Base-by-base conservation (phyloP, 1,284 basidiomycete genomes). In the Cystobasidium pallidum region DNA sequence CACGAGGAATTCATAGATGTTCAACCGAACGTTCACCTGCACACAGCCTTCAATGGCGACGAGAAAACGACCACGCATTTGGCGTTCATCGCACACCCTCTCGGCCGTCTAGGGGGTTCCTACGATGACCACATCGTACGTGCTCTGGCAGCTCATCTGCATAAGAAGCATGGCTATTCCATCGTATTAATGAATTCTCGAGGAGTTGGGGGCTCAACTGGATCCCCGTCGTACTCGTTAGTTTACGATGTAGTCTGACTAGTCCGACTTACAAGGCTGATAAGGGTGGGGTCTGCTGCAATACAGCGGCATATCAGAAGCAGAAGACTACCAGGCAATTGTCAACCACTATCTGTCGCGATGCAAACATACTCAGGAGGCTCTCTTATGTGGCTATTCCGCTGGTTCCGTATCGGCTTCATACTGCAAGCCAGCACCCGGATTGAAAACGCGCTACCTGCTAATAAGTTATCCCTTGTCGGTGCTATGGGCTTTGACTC, bases 391-490 rank as follows among this genome's bases (percentile, higher is more conserved):
- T 39, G 63, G 72, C 62, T 74, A 92, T 80, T 92, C 91, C 3
- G 83, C 90, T 83, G 91, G 91, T 2, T 86, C 88, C 1, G 83
- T 92, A 28, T 86, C 89, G 41, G 85, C 86, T 0, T 89, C 88
- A 2, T 80, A 88, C 65, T 86, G 86, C 72, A 86, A 88, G 2
- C 0, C 78, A 85, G 19, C 80, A 85, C 2, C 10, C 19, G 30
- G 11, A 2, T 17, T 41, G 1, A 19, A n/a, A 7, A 88, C 86
- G 0, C 85, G 84, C 11, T 88, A 91, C 78, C 82, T 91, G 58
- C 80, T 92, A 45, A 80, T 92, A 26, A 91, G 89, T 0, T 92
- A 92, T 77, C 91, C 91, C 0, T 82, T 91, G 7, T 86, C 87
- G 7, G 87, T 88, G 13, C 83, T 89, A 49, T 83, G 84, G 30